Conservation (phyloP, 768 basidiomycete species). For the Mycena latifolia region DNA sequence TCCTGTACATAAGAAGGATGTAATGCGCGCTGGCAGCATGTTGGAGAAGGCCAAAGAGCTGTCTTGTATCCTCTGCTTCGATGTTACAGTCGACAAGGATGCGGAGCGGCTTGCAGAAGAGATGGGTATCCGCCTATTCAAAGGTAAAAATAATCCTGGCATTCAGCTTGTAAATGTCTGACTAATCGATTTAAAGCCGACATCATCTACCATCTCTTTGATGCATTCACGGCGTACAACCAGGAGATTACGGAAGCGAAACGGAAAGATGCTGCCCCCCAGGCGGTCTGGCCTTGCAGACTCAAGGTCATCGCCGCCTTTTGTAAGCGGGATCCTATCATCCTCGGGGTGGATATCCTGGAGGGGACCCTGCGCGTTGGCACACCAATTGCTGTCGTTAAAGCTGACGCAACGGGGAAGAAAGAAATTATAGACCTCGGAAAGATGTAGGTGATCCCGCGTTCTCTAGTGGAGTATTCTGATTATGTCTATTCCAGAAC, state of each 20-base stretch:
- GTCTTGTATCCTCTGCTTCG: constrained; percentile 96
- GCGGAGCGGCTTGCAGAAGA: constrained; percentile 93
- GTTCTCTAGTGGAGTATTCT: constrained; percentile 17
- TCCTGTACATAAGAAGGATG: constrained; percentile 94
- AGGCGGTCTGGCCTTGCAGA: constrained; percentile 97
- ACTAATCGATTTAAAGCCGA: constrained; percentile 70
- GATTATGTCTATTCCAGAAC: constrained; percentile 65
- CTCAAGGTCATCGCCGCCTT: constrained; percentile 95
- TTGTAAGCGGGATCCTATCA: constrained; percentile 97
- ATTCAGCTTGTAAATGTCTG: constrained; percentile 16
- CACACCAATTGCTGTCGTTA: constrained; percentile 96
- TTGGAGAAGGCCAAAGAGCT: constrained; percentile 96
- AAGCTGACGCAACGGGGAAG: constrained; percentile 91
- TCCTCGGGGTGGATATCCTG: constrained; percentile 95
- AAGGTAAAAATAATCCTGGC: constrained; percentile 64
- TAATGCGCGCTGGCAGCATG: constrained; percentile 95
- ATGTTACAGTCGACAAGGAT: constrained; percentile 94
- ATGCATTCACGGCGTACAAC: constrained; percentile 96
- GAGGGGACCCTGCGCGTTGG: constrained; percentile 93
- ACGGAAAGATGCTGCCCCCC: constrained; percentile 90
- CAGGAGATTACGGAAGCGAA: constrained; percentile 93
- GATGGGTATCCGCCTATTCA: constrained; percentile 94
- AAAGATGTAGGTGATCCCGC: constrained; percentile 78
- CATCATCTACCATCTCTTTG: constrained; percentile 98
- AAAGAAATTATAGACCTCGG: constrained; percentile 93